These are phyloP conservation scores for Asterophora parasitica DNA, from an alignment of 768 basidiomycete genomes.

Conservation along the genomic window DNA sequence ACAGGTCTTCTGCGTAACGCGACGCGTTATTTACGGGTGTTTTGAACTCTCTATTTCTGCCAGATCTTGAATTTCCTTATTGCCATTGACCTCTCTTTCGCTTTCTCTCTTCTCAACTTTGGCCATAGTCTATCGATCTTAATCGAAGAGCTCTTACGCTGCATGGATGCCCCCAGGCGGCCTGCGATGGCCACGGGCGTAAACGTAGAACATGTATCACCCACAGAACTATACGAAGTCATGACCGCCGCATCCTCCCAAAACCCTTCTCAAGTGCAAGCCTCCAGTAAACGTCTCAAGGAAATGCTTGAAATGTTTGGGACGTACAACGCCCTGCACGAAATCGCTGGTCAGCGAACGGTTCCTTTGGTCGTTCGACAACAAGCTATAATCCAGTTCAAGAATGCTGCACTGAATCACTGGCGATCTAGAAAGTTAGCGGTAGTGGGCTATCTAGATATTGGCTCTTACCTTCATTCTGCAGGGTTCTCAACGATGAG, in stretches of 20 bases:
- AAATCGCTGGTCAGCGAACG: conserved; percentile 59
- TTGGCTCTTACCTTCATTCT: conserved; percentile 8
- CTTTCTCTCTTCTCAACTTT: background rate
- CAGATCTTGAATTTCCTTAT: conserved; percentile 4
- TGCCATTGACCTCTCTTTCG: too few species aligned
- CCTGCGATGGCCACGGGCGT: conserved; percentile 27
- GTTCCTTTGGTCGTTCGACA: conserved; percentile 67
- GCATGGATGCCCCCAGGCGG: conserved; percentile 26
- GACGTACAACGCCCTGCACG: conserved; percentile 64
- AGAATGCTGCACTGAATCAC: conserved; percentile 67
- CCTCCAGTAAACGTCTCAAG: conserved; percentile 58
- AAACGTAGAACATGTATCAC: conserved; percentile 42
- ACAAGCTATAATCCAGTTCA: conserved; percentile 86
- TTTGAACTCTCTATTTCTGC: conserved; percentile 15
- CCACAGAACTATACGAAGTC: conserved; percentile 62
- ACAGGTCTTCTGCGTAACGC: conserved; percentile 20
- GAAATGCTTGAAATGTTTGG: conserved; percentile 64
- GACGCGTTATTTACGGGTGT: conserved; percentile 45
- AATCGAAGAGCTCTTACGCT: background rate
- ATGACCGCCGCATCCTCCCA: conserved; percentile 70
- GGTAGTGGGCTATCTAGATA: background rate
- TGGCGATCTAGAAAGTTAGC: conserved; percentile 78
- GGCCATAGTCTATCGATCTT: background rate
- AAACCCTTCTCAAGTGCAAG: conserved; percentile 50
- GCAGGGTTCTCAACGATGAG: conserved; percentile 64